Evolutionary conservation across 108 stramenopile genomes (phyloP).

Genomic region (Cyclostephanos tholiformis): DNA sequence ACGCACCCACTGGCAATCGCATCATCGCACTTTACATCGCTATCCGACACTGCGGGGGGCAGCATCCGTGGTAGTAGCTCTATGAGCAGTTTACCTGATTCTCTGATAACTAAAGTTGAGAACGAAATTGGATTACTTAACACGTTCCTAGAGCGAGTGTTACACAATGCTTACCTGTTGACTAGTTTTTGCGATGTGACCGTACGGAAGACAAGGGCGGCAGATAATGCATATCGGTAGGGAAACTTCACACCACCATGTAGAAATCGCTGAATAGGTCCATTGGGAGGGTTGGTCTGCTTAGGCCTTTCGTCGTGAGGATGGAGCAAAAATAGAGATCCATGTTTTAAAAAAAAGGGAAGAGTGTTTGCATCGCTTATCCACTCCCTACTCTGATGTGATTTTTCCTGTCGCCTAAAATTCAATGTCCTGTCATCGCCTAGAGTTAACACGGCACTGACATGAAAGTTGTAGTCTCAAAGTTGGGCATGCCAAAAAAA

Average conservation of each 20-base stretch:
- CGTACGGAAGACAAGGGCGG: neutral
- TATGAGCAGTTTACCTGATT: neutral
- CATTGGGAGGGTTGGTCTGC: neutral
- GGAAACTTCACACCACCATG: slow-evolving; percentile 6
- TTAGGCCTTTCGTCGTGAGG: neutral
- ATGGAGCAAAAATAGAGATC: slow-evolving; percentile 8
- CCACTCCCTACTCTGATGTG: neutral
- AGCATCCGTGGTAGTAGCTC: slow-evolving; percentile 3
- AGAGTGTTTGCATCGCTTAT: neutral
- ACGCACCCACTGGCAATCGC: neutral
- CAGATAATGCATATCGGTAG: neutral
- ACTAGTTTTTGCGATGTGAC: neutral
- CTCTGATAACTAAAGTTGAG: slow-evolving; percentile 1
- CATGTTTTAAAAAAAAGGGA: neutral
- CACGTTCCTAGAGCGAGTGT: neutral
- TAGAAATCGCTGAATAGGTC: neutral
- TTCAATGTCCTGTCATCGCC: slow-evolving; percentile 1
- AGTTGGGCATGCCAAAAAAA: neutral
- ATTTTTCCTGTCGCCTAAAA: neutral
- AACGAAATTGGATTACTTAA: neutral
- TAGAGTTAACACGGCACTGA: slow-evolving; percentile 3
- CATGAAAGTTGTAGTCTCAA: neutral
- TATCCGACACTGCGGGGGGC: neutral
- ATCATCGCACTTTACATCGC: neutral
- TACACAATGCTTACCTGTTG: neutral